Evolutionary conservation across 768 basidiomycete genomes (phyloP).

Genomic region (Cystobasidiopsis lactophilus): DNA sequence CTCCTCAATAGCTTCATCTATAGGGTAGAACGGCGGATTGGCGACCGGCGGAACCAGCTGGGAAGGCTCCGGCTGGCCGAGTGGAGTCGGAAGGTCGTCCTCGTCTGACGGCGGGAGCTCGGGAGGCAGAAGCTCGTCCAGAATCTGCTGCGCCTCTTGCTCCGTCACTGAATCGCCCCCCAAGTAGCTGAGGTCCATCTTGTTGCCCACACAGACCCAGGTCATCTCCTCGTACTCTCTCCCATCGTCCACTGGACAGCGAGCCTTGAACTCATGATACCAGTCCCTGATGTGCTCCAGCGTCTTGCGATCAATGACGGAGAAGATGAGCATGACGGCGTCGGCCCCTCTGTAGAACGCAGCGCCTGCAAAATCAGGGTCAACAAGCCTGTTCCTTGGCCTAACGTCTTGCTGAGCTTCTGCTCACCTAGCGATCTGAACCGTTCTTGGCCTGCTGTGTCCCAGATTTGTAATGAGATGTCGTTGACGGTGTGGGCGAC

Average conservation of each 20-base stretch:
- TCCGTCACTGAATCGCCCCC: neutral
- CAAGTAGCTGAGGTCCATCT: slow-evolving; percentile 3
- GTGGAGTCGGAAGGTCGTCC: too few relatives aligned
- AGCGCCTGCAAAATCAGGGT: neutral
- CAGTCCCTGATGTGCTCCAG: neutral
- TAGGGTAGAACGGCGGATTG: neutral
- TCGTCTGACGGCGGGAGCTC: neutral
- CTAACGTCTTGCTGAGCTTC: neutral
- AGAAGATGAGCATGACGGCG: slow-evolving; percentile 10
- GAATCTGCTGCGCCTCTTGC: slow-evolving; percentile 1
- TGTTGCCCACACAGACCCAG: slow-evolving; percentile 11
- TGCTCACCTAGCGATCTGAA: slow-evolving; percentile 2
- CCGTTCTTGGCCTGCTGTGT: slow-evolving; percentile 13
- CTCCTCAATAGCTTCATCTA: neutral
- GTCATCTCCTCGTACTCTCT: slow-evolving; percentile 5
- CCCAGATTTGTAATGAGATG: slow-evolving; percentile 7
- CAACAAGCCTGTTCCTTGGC: neutral
- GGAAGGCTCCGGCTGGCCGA: neutral
- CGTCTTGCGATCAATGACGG: neutral
- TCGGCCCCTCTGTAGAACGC: slow-evolving; percentile 6
- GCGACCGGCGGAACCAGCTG: too few relatives aligned
- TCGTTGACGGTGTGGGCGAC: slow-evolving; percentile 3
- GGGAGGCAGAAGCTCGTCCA: slow-evolving; percentile 2
- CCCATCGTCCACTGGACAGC: slow-evolving; percentile 6
- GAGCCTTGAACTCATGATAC: slow-evolving; percentile 5